Evolutionary conservation across 352 stramenopile species (phyloP).

Genomic region (Pythium aristosporum): DNA sequence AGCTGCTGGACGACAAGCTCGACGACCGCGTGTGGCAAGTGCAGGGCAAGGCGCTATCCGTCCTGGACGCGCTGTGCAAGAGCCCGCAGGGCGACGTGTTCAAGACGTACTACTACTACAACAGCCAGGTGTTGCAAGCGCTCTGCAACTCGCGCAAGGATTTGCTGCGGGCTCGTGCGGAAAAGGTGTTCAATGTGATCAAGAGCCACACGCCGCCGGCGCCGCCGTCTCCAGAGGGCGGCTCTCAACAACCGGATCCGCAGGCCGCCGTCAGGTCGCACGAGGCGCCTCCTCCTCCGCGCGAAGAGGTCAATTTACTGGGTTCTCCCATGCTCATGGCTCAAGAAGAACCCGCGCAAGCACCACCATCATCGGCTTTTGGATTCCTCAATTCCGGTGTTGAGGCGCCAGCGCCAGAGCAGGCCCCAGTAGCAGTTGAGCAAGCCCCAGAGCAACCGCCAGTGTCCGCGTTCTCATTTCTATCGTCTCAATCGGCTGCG

Average conservation of each 20-base stretch:
- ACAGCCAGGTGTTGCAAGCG: conserved; percentile 47
- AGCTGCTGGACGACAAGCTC: conserved; percentile 87
- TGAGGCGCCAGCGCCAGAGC: conserved; percentile 5
- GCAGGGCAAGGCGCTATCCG: conserved; percentile 76
- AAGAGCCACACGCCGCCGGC: conserved; percentile 29
- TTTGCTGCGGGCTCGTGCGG: conserved; percentile 66
- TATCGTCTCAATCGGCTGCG: conserved; percentile 24
- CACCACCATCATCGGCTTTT: conserved; percentile 35
- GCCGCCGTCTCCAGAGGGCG: conserved; percentile 10
- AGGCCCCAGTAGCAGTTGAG: conserved; percentile 5
- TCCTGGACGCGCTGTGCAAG: conserved; percentile 68
- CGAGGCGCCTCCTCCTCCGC: not conserved
- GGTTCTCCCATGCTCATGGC: conserved; percentile 38
- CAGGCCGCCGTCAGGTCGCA: not conserved
- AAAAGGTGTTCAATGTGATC: conserved; percentile 51
- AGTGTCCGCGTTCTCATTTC: conserved; percentile 55
- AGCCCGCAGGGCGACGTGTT: conserved; percentile 57
- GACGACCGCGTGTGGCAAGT: conserved; percentile 79
- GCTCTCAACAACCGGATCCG: not conserved
- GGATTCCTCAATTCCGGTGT: conserved; percentile 33
- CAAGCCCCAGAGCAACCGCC: conserved; percentile 13
- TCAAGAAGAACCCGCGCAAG: conserved; percentile 27
- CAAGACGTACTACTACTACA: conserved; percentile 65
- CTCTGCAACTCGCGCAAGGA: conserved; percentile 70
- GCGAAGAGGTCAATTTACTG: conserved; percentile 29